These are phyloP conservation scores for Rhodocollybia butyracea DNA, from an alignment of 768 basidiomycete genomes.

Conservation along the genomic window DNA sequence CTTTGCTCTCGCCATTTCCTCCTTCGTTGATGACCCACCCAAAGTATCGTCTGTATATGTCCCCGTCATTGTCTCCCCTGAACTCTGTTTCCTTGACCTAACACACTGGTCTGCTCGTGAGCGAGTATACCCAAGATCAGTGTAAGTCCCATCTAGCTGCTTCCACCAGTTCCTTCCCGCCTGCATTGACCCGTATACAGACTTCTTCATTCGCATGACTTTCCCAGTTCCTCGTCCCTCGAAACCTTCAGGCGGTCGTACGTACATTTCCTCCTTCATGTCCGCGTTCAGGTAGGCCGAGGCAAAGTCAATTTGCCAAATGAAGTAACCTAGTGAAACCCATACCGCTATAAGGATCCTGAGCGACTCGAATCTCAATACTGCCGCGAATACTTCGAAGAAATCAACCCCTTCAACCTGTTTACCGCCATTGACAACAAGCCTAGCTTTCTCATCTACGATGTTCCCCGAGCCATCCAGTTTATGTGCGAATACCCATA, in stretches of 20 bases:
- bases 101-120: background rate
- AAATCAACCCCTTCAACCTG: background rate
- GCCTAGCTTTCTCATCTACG: background rate
- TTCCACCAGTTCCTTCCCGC: background rate
- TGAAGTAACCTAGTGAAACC: too few species aligned
- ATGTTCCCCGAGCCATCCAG: background rate
- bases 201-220: too few species aligned
- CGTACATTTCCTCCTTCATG: background rate
- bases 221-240: too few species aligned
- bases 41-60: too few species aligned
- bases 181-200: too few species aligned
- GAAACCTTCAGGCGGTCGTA: too few species aligned
- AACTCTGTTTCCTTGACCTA: background rate
- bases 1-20: too few species aligned
- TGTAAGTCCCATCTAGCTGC: background rate
- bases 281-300: background rate
- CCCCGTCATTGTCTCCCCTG: background rate
- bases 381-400: background rate
- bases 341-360: too few species aligned
- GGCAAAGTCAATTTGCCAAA: background rate
- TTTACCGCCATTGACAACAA: background rate
- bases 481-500: background rate
- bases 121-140: background rate
- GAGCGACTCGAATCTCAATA: too few species aligned
- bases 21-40: too few species aligned